Conservation (phyloP, 139 green algal species). For the Dunaliella primolecta region DNA sequence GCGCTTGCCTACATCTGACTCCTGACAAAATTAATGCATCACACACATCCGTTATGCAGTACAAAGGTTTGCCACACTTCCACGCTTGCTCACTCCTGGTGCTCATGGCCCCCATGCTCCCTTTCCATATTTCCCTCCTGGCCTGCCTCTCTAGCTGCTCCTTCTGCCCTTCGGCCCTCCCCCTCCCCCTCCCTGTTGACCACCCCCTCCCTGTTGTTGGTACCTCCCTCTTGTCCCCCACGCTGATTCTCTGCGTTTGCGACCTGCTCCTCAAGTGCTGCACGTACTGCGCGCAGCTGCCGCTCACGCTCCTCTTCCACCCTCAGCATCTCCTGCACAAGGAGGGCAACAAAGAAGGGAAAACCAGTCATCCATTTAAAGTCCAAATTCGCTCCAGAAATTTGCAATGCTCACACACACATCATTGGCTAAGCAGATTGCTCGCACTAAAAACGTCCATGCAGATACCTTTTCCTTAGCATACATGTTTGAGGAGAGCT, state of each 20-base stretch:
- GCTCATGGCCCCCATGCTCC: neutral
- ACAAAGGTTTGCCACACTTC: too few species aligned
- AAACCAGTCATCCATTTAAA: neutral
- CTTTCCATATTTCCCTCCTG: neutral
- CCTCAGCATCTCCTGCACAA: neutral
- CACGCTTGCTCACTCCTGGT: neutral
- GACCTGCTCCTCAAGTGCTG: neutral
- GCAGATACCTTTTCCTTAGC: neutral
- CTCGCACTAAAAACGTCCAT: neutral
- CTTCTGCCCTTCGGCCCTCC: too few species aligned
- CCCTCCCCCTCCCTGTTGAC: too few species aligned
- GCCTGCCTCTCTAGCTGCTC: neutral
- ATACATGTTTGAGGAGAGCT: neutral
- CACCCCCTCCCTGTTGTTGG: too few species aligned
- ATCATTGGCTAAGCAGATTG: neutral
- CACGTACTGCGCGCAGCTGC: neutral
- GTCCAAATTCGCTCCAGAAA: neutral
- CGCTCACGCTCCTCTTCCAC: neutral
- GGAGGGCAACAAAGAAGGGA: neutral
- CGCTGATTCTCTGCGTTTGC: too few species aligned
- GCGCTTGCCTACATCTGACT: too few species aligned
- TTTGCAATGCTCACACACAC: neutral
- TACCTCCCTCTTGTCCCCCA: too few species aligned
- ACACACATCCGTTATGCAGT: too few species aligned
- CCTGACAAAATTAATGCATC: too few species aligned